Conservation (phyloP, 1,284 basidiomycete species). For the Fomitopsis pinicola region DNA sequence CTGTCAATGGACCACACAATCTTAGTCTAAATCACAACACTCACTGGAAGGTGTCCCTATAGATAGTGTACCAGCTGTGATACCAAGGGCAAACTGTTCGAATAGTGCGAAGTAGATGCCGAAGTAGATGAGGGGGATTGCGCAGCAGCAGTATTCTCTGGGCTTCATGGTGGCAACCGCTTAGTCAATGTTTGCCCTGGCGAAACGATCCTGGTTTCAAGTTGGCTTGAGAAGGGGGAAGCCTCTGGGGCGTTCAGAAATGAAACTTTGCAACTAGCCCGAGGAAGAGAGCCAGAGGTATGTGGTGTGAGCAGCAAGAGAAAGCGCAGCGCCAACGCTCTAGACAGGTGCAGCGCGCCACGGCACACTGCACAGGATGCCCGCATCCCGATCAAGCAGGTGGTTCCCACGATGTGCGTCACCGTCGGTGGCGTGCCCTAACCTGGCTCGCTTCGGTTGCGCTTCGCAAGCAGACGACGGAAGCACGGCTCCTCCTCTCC, state of each 20-base stretch:
- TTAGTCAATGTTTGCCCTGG: not conserved
- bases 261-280: not conserved
- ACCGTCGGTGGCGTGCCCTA: constrained; percentile 3
- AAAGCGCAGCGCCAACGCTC: constrained; percentile 6
- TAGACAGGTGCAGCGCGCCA: not conserved
- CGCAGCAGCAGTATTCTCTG: constrained; percentile 78
- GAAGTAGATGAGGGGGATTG: constrained; percentile 81
- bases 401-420: constrained; percentile 15
- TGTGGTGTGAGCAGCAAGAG: not conserved
- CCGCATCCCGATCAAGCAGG: constrained; percentile 1
- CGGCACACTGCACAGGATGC: not conserved
- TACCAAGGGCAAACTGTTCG: constrained; percentile 69
- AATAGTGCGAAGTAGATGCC: constrained; percentile 80
- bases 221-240: constrained; percentile 7
- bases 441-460: not conserved
- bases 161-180: constrained; percentile 41
- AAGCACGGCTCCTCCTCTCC: constrained; percentile 8
- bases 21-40: constrained; percentile 24
- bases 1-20: constrained; percentile 7
- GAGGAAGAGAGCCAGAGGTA: not conserved
- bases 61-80: constrained; percentile 74
- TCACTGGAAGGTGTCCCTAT: constrained; percentile 76
- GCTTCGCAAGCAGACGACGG: not conserved
- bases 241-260: not conserved
- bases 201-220: not conserved